Conservation (phyloP, 2,329 filamentous ascomycete genomes). For the Didymella glomerata region DNA sequence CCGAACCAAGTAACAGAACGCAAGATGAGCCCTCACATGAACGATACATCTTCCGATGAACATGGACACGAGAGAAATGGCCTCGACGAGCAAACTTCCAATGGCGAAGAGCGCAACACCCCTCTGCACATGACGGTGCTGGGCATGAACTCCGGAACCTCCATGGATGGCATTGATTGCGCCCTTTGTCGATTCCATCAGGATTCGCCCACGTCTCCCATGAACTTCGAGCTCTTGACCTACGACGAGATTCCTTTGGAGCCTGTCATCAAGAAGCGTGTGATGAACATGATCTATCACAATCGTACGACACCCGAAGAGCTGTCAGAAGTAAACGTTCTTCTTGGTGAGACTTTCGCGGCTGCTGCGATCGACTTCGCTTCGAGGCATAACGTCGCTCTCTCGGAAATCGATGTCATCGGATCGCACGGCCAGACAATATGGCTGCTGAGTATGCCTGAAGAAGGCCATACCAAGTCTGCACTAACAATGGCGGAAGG, state of each 20-base stretch:
- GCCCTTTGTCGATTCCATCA: background rate
- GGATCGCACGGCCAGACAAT: constrained; percentile 69
- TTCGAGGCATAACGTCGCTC: background rate
- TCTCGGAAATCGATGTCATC: constrained; percentile 54
- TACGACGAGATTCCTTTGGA: constrained; percentile 66
- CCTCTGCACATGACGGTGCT: constrained; percentile 61
- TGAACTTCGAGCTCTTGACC: constrained; percentile 66
- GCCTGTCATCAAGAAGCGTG: constrained; percentile 63
- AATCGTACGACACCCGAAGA: constrained; percentile 65
- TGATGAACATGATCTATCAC: constrained; percentile 67
- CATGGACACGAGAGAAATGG: background rate
- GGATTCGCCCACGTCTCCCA: constrained; percentile 40
- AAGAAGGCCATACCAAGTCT: constrained; percentile 54
- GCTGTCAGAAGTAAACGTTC: constrained; percentile 66
- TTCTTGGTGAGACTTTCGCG: constrained; percentile 66
- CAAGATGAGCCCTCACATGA: background rate
- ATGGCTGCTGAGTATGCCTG: constrained; percentile 53
- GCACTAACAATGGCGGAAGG: constrained; percentile 40
- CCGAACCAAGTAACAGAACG: background rate
- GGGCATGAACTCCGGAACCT: constrained; percentile 64
- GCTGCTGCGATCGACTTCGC: constrained; percentile 59
- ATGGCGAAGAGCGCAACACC: background rate
- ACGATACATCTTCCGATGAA: background rate
- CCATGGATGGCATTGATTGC: constrained; percentile 46
- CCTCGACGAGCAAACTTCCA: background rate